Base-by-base conservation (phyloP, 805 yeast species). In the Candida germanica region DNA sequence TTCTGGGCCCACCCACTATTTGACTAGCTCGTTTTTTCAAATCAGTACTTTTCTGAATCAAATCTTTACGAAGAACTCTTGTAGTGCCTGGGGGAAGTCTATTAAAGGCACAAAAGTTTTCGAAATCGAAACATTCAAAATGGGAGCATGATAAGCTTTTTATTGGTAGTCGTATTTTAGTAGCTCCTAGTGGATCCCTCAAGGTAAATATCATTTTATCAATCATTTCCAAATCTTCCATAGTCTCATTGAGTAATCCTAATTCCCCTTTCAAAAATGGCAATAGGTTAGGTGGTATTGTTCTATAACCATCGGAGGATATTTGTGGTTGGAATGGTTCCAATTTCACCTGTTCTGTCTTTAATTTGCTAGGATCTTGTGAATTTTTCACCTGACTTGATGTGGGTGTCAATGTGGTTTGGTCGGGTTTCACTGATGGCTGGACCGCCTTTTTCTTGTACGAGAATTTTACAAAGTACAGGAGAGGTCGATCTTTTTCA, bases 91-190 rank as follows among this genome's bases (percentile, higher is more conserved):
- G 44, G 10, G 65, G 57, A 4, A 68, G 53, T 19, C 53, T 59
- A 42, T 66, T 60, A 42, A 65, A 65, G 12, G 54, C 36, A 44
- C 73, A 68, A 36, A 68, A 68, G 26, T 49, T 64, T 9, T 65
- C 64, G 34, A 58, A 64, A 39, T 68, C 73, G 48, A 68, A 68
- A 46, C 73, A 67, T 49, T 65, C 72, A 42, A 67, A 66, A 42
- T 68, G 73, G 20, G 45, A 44, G 43, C 73, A 68, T 1, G 40
- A 37, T 6, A 46, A 41, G 5, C 71, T 57, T 46, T 66, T 68
- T 7, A 68, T 62, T 2, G 73, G 73, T 6, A 68, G 48, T 26
- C 48, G 42, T 25, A 68, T 67, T 36, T 55, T 64, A 23, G 63
- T 56, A 16, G 63, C 64, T 19, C 61, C 52, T n/a, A 64, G 46